Conservation (phyloP, 371 early-diverging fungal species). For the Lichtheimia ramosa region DNA sequence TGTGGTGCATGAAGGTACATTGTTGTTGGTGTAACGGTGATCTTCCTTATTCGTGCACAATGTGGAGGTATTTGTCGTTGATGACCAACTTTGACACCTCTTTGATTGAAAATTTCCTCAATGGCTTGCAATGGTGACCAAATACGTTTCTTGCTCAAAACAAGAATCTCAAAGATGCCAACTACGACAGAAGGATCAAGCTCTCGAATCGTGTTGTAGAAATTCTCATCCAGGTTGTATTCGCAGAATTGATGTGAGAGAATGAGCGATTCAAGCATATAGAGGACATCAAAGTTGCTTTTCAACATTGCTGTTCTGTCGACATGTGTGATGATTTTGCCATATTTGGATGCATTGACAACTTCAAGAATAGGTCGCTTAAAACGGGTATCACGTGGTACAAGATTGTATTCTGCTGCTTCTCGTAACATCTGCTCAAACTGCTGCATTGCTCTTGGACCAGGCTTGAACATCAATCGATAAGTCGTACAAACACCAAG, state of each 20-base stretch:
- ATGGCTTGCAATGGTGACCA: slow-evolving; percentile 36
- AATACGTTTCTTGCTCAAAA: slow-evolving; percentile 27
- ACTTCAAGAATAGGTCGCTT: neutral
- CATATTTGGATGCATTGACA: slow-evolving; percentile 1
- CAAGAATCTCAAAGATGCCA: slow-evolving; percentile 38
- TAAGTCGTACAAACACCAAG: slow-evolving; percentile 40
- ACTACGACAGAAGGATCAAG: slow-evolving; percentile 26
- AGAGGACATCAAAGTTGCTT: slow-evolving; percentile 40
- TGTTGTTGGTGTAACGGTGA: slow-evolving; percentile 63
- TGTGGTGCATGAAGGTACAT: slow-evolving; percentile 56
- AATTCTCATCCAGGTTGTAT: slow-evolving; percentile 36
- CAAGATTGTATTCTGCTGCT: slow-evolving; percentile 44
- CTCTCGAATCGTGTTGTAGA: slow-evolving; percentile 22
- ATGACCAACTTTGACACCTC: slow-evolving; percentile 18
- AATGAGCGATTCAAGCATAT: slow-evolving; percentile 48
- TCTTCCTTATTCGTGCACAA: slow-evolving; percentile 57
- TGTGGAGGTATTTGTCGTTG: slow-evolving; percentile 42
- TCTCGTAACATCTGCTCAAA: slow-evolving; percentile 30
- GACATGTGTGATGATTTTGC: slow-evolving; percentile 15
- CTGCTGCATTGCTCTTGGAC: neutral
- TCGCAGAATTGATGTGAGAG: slow-evolving; percentile 36
- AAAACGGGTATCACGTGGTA: slow-evolving; percentile 20
- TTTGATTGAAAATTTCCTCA: slow-evolving; percentile 16
- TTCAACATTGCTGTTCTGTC: slow-evolving; percentile 16
- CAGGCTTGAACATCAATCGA: slow-evolving; percentile 27